Conservation (phyloP, 2,329 filamentous ascomycete species). For the Fusarium sp. region DNA sequence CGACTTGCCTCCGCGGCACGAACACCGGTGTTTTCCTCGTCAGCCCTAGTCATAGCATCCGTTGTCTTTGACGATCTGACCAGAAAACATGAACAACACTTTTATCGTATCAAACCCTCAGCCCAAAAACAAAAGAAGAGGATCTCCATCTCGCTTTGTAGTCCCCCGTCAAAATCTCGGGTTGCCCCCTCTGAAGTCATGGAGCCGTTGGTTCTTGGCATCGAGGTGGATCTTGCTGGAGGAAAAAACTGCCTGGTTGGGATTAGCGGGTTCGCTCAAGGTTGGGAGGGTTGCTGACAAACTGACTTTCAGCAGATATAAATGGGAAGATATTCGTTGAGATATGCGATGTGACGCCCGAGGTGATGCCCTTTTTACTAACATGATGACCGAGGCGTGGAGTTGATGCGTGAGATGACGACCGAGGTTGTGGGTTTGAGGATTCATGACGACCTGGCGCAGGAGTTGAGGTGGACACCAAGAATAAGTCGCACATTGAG, state of each 20-base stretch:
- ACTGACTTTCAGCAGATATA: not conserved
- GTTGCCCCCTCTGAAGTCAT: conserved; percentile 17
- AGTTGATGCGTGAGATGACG: conserved; percentile 31
- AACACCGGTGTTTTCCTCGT: conserved; percentile 28
- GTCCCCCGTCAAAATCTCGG: conserved; percentile 13
- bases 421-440: conserved; percentile 1
- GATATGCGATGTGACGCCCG: conserved; percentile 17
- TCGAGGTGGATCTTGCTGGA: conserved; percentile 10
- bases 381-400: conserved; percentile 18
- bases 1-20: conserved; percentile 4
- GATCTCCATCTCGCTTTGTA: conserved; percentile 19
- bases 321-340: not conserved
- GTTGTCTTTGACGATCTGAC: not conserved
- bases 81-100: not conserved
- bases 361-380: conserved; percentile 5
- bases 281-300: conserved; percentile 18
- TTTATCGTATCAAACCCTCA: not conserved
- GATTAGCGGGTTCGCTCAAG: conserved; percentile 7
- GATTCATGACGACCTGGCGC: not conserved
- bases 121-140: not conserved
- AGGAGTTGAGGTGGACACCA: not conserved
- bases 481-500: not conserved
- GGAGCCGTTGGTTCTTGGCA: conserved; percentile 6
- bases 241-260: conserved; percentile 23
- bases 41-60: conserved; percentile 20